Evolutionary conservation across 345 rosid genomes (phyloP).

Genomic region (Arabidopsis suecica): DNA sequence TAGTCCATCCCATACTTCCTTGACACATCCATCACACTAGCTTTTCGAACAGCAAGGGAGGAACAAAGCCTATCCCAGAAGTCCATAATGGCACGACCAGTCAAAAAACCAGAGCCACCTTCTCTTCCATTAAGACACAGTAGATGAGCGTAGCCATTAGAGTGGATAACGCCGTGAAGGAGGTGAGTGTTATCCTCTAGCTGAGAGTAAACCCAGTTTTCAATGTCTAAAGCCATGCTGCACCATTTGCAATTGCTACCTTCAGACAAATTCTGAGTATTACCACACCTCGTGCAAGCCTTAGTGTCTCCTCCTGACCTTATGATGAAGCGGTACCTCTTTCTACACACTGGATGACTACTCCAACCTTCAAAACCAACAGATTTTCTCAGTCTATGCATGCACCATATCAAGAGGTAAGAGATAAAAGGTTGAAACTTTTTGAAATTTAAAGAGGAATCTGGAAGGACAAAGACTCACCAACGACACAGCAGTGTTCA

Average conservation of each 20-base stretch:
- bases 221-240: slow-evolving; percentile 52
- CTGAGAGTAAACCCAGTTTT: slow-evolving; percentile 61
- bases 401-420: background rate
- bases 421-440: background rate
- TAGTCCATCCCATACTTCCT: slow-evolving; percentile 68
- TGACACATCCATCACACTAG: slow-evolving; percentile 77
- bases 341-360: slow-evolving; percentile 74
- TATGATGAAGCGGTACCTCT: slow-evolving; percentile 76
- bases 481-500: slow-evolving; percentile 82
- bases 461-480: slow-evolving; percentile 53
- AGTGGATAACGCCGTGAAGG: slow-evolving; percentile 74
- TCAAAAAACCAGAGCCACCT: slow-evolving; percentile 66
- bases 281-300: slow-evolving; percentile 56
- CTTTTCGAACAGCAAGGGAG: slow-evolving; percentile 60
- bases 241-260: slow-evolving; percentile 66
- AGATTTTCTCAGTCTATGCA: slow-evolving; percentile 18
- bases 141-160: slow-evolving; percentile 81
- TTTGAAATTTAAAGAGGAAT: background rate
- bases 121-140: slow-evolving; percentile 70
- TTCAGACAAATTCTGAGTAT: slow-evolving; percentile 49
- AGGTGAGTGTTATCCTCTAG: slow-evolving; percentile 64
- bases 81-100: slow-evolving; percentile 70
- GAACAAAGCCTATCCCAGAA: slow-evolving; percentile 76
- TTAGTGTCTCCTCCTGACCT: slow-evolving; percentile 45
- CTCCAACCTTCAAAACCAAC: slow-evolving; percentile 65